Conservation (phyloP, 176 grass and related monocot genomes). For the Tuctoria greenei region DNA sequence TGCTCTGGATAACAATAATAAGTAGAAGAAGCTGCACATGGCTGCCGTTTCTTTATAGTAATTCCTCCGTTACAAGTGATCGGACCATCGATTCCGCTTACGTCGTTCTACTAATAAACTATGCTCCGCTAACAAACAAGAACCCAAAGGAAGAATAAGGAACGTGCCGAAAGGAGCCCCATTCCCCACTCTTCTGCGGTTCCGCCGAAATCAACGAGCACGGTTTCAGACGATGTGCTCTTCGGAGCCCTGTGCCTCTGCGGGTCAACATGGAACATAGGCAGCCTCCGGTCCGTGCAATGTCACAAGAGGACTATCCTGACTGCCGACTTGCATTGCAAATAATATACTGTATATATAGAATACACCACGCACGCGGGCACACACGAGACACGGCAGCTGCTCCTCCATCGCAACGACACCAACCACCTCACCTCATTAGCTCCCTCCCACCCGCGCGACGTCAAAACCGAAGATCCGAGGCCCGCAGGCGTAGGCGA, state of each 20-base stretch:
- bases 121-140: neutral
- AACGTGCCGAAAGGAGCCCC: slow-evolving; percentile 20
- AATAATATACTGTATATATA: too few relatives aligned
- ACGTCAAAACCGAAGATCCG: slow-evolving; percentile 18
- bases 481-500: neutral
- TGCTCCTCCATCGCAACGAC: neutral
- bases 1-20: too few relatives aligned
- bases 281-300: neutral
- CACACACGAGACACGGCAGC: neutral
- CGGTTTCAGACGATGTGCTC: slow-evolving; percentile 3
- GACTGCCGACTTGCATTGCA: neutral
- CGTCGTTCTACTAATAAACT: too few relatives aligned
- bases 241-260: too few relatives aligned
- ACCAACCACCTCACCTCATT: slow-evolving; percentile 21
- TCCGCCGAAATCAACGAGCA: neutral
- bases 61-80: neutral
- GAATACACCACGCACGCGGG: too few relatives aligned
- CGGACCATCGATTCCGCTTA: neutral
- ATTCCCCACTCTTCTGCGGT: neutral
- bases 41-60: too few relatives aligned
- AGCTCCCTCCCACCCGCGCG: slow-evolving; percentile 18
- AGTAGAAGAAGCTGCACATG: too few relatives aligned
- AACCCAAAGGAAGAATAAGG: neutral
- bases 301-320: neutral
- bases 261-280: too few relatives aligned